These are phyloP conservation scores for Candida ovalis DNA, from an alignment of 805 yeast genomes.

Conservation along the genomic window DNA sequence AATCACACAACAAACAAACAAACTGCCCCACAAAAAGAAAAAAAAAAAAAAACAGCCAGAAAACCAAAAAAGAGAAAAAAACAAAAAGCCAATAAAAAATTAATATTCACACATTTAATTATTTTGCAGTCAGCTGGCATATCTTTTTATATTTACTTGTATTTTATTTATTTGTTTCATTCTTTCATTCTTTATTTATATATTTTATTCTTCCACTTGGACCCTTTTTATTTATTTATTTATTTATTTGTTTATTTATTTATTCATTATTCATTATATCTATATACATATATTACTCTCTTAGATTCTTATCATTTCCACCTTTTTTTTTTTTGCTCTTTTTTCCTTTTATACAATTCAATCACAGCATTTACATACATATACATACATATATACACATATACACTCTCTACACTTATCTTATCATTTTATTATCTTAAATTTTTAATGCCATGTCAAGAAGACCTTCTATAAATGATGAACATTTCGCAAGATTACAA, in stretches of 20 bases:
- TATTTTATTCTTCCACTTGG: background rate
- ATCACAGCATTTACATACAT: background rate
- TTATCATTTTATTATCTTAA: background rate
- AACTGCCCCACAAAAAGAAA: background rate
- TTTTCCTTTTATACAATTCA: background rate
- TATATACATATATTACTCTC: background rate
- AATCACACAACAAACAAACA: no score
- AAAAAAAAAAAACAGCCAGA: no score
- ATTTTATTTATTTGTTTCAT: no score
- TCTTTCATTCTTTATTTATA: no score
- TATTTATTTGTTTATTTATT: no score
- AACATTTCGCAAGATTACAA: background rate
- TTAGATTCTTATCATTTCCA: background rate
- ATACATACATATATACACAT: background rate
- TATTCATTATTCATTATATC: no score
- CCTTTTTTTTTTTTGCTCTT: background rate
- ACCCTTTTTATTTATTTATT: background rate
- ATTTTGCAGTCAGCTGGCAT: no score
- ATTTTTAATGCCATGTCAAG: background rate
- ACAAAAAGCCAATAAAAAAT: no score
- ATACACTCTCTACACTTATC: background rate
- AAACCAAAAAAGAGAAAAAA: no score
- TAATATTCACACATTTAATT: no score
- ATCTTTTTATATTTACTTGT: no score
- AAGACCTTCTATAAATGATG: background rate